These are phyloP conservation scores for Daldinia bambusicola DNA, from an alignment of 495 filamentous ascomycete genomes.

Conservation along the genomic window DNA sequence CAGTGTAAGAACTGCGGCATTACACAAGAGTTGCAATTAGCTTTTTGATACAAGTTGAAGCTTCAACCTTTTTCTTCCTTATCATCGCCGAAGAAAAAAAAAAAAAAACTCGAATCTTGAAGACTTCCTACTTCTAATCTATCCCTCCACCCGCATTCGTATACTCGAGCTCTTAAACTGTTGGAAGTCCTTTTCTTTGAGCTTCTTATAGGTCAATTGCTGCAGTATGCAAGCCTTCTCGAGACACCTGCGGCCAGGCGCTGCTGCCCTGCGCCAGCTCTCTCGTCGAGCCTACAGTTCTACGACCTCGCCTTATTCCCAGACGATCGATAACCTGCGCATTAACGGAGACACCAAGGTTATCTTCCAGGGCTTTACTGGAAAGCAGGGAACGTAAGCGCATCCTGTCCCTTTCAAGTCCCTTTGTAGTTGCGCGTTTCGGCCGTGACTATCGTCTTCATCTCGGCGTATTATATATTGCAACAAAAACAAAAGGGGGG, in stretches of 20 bases:
- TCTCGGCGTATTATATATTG: slow-evolving; percentile 18
- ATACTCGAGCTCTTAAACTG: slow-evolving; percentile 14
- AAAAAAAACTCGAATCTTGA: no score
- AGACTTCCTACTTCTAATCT: no score
- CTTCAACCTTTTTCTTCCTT: slow-evolving; percentile 28
- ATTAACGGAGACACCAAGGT: slow-evolving; percentile 94
- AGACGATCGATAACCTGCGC: slow-evolving; percentile 88
- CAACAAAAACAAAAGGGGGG: slow-evolving; percentile 6
- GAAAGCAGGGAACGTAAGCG: slow-evolving; percentile 97
- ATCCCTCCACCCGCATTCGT: slow-evolving; percentile 8
- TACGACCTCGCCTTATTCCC: slow-evolving; percentile 74
- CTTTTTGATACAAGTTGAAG: slow-evolving; percentile 36
- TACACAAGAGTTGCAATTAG: slow-evolving; percentile 30
- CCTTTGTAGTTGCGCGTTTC: not conserved
- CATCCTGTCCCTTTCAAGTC: not conserved
- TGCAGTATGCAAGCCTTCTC: slow-evolving; percentile 58
- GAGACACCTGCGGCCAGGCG: slow-evolving; percentile 59
- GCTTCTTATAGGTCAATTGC: slow-evolving; percentile 49
- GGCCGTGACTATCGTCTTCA: slow-evolving; percentile 19
- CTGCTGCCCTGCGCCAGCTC: slow-evolving; percentile 56
- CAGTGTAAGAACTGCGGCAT: slow-evolving; percentile 32
- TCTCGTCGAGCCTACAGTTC: slow-evolving; percentile 76
- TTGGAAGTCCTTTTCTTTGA: slow-evolving; percentile 16
- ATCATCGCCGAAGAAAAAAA: slow-evolving; percentile 11
- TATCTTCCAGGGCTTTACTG: slow-evolving; percentile 97